Percentiles rank a stretch among this genome's conserved stretches.
These are phyloP conservation scores for Darksidea phi DNA, from an alignment of 495 filamentous ascomycete genomes.

Conservation along the genomic window DNA sequence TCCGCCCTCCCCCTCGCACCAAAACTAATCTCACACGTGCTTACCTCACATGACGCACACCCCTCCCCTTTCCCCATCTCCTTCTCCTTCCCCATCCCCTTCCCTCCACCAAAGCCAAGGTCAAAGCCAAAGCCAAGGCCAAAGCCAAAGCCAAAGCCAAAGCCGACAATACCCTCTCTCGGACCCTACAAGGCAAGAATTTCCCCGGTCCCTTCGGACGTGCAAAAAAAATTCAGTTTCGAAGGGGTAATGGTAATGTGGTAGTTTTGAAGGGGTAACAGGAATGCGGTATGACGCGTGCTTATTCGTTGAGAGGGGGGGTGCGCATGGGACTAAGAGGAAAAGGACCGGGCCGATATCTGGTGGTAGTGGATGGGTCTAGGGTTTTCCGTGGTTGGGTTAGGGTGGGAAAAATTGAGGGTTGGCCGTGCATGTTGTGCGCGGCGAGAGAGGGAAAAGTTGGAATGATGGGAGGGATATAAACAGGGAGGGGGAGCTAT, in stretches of 20 bases:
- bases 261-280: slow-evolving; percentile 37
- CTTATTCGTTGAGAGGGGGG: background rate
- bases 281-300: slow-evolving; percentile 17
- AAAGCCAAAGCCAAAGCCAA: too few species aligned
- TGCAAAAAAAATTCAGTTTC: slow-evolving; percentile 22
- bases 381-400: background rate
- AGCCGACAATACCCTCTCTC: slow-evolving; percentile 22
- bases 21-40: background rate
- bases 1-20: too few species aligned
- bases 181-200: background rate
- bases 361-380: background rate
- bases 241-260: slow-evolving; percentile 33
- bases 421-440: too few species aligned
- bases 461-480: too few species aligned
- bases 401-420: too few species aligned
- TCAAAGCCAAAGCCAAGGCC: too few species aligned
- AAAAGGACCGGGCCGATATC: slow-evolving; percentile 16
- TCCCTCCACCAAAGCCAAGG: too few species aligned
- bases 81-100: too few species aligned
- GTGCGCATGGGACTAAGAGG: background rate
- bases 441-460: too few species aligned
- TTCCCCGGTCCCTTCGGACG: background rate
- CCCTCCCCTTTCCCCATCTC: too few species aligned
- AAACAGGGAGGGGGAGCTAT: too few species aligned
- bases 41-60: background rate